Evolutionary conservation across 2,329 filamentous ascomycete genomes (phyloP).

Genomic region (Alternaria sp.): DNA sequence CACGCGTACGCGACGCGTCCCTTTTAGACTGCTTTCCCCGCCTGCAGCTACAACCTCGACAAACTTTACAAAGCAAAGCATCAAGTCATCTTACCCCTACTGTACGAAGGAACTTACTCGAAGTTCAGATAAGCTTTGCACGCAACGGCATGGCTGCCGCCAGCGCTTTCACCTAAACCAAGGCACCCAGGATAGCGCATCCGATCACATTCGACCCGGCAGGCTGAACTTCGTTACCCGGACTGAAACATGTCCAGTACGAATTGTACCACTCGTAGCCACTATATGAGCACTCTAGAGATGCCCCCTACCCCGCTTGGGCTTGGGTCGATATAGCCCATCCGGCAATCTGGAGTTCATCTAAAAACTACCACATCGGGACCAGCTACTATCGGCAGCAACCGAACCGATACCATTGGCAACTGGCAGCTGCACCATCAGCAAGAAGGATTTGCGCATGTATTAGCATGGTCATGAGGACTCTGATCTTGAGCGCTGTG

Average conservation of each 20-base stretch:
- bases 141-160: not conserved
- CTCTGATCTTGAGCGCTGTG: not conserved
- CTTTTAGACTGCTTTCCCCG: too few species aligned
- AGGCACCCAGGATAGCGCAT: not conserved
- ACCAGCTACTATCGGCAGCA: not conserved
- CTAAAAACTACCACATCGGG: constrained; percentile 4
- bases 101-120: too few species aligned
- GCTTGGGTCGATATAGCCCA: not conserved
- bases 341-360: constrained; percentile 14
- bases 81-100: too few species aligned
- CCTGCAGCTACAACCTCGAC: too few species aligned
- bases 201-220: not conserved
- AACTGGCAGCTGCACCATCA: not conserved
- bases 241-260: not conserved
- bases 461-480: not conserved
- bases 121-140: not conserved
- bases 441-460: not conserved
- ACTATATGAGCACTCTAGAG: not conserved
- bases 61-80: too few species aligned
- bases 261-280: not conserved
- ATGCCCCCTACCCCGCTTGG: not conserved
- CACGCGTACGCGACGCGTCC: not conserved
- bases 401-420: not conserved
- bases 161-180: not conserved
- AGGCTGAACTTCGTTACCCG: not conserved